A percentile compares a stretch with the other conserved stretches of the same genome.
phyloP scores from a whole-genome alignment of 306 rosid genomes.

The Vigna reflexopilosa region DNA sequence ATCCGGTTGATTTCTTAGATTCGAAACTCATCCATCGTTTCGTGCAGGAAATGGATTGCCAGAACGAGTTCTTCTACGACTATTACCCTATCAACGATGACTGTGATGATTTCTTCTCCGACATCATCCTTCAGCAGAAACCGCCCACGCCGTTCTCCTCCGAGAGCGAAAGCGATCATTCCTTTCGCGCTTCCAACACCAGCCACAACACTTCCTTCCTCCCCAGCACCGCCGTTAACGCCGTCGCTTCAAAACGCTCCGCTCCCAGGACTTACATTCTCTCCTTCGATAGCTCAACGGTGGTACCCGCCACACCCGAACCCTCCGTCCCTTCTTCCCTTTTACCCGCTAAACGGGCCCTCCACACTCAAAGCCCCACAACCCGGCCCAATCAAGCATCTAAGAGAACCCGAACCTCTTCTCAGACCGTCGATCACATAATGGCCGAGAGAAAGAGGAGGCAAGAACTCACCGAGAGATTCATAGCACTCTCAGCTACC shows the following conservation, averaged over 20 bases:
- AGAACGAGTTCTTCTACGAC: neutral
- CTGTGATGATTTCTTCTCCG: slow-evolving; percentile 20
- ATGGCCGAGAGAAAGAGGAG: slow-evolving; percentile 53
- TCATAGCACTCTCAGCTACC: slow-evolving; percentile 52
- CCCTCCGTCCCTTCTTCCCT: neutral
- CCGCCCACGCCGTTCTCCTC: slow-evolving; percentile 4
- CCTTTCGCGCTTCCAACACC: neutral
- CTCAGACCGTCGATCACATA: slow-evolving; percentile 43
- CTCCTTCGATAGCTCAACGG: slow-evolving; percentile 42
- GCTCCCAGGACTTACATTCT: slow-evolving; percentile 45
- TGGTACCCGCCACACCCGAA: slow-evolving; percentile 37
- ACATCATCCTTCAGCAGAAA: no score
- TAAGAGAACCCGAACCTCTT: slow-evolving; percentile 34
- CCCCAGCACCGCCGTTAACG: neutral
- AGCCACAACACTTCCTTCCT: neutral
- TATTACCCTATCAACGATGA: neutral
- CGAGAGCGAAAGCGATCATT: slow-evolving; percentile 23
- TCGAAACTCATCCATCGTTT: neutral
- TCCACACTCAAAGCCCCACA: neutral
- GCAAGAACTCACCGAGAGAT: slow-evolving; percentile 47
- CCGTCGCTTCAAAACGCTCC: neutral
- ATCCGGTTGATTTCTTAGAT: neutral
- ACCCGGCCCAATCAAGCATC: neutral
- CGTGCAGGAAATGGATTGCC: slow-evolving; percentile 45
- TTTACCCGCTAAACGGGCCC: neutral